Conservation (phyloP, 2,329 filamentous ascomycete genomes). For the Cladorrhinum sp. region DNA sequence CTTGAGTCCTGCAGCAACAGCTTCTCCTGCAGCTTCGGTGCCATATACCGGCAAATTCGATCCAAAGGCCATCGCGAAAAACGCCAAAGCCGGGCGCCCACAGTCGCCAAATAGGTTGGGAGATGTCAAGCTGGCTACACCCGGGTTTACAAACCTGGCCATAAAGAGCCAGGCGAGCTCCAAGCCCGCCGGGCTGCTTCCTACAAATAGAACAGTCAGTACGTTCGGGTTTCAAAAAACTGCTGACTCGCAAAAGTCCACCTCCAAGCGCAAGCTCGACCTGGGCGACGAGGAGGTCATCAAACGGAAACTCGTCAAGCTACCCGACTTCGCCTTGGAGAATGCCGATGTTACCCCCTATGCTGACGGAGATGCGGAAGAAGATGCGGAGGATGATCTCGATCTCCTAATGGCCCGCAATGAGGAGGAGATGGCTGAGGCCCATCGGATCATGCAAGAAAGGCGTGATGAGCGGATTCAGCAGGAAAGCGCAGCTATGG, state of each 20-base stretch:
- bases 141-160: background rate
- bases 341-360: constrained; percentile 59
- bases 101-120: constrained; percentile 48
- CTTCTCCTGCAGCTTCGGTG: constrained; percentile 48
- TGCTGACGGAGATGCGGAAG: constrained; percentile 59
- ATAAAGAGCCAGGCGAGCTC: constrained; percentile 26
- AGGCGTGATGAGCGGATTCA: constrained; percentile 68
- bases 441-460: constrained; percentile 80
- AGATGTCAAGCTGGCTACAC: constrained; percentile 19
- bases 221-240: constrained; percentile 79
- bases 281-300: constrained; percentile 86
- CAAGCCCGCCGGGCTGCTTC: constrained; percentile 39
- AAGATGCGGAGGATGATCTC: constrained; percentile 67
- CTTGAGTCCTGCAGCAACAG: constrained; percentile 48
- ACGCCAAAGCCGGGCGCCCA: constrained; percentile 58
- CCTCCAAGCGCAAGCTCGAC: constrained; percentile 71
- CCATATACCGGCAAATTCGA: constrained; percentile 79
- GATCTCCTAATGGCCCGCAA: constrained; percentile 64
- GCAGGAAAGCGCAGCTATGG: constrained; percentile 46
- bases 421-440: constrained; percentile 84
- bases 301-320: constrained; percentile 84
- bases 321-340: constrained; percentile 72
- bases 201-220: constrained; percentile 64
- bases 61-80: constrained; percentile 81
- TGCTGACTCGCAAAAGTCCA: constrained; percentile 62